Percentiles rank a stretch among this genome's conserved stretches.
Conservation (phyloP, 1,284 basidiomycete genomes). For the Mixia osmundae region DNA sequence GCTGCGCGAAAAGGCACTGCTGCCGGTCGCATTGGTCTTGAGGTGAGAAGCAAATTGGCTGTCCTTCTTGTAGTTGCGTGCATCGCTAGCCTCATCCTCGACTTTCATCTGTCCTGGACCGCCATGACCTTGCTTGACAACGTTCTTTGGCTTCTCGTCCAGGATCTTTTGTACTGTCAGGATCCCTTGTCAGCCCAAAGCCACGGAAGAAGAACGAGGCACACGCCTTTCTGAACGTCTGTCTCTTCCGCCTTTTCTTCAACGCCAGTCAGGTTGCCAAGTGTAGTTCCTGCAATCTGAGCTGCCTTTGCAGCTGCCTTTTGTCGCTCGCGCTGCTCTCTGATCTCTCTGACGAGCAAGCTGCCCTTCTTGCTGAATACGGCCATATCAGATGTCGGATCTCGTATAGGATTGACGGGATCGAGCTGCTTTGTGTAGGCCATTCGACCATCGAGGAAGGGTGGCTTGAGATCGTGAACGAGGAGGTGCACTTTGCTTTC, state of each 20-base stretch:
- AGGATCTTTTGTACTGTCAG: too few relatives aligned
- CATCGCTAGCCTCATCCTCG: slow-evolving; percentile 32
- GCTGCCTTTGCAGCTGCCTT: slow-evolving; percentile 82
- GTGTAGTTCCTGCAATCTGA: slow-evolving; percentile 64
- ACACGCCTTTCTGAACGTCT: too few relatives aligned
- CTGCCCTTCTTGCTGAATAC: slow-evolving; percentile 90
- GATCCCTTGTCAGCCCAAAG: neutral
- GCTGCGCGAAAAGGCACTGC: slow-evolving; percentile 54
- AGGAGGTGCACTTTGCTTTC: slow-evolving; percentile 92
- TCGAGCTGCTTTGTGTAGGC: slow-evolving; percentile 93
- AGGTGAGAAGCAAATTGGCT: slow-evolving; percentile 89
- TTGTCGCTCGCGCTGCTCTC: slow-evolving; percentile 82
- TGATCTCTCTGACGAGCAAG: slow-evolving; percentile 71
- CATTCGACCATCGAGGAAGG: slow-evolving; percentile 87
- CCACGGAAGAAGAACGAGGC: neutral
- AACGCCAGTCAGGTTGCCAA: slow-evolving; percentile 95
- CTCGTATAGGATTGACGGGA: slow-evolving; percentile 87
- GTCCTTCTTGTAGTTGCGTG: slow-evolving; percentile 36
- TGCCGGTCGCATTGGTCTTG: slow-evolving; percentile 33
- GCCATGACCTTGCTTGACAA: too few relatives aligned
- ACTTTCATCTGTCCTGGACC: slow-evolving; percentile 34
- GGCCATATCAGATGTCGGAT: slow-evolving; percentile 83
- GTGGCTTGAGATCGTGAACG: slow-evolving; percentile 89
- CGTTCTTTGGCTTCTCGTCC: slow-evolving; percentile 20
- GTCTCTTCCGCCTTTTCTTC: slow-evolving; percentile 72